Evolutionary conservation across 345 rosid genomes (phyloP), one percentile per base, ranked within the genome.

Genomic region (Aquilaria yunnanensis): DNA sequence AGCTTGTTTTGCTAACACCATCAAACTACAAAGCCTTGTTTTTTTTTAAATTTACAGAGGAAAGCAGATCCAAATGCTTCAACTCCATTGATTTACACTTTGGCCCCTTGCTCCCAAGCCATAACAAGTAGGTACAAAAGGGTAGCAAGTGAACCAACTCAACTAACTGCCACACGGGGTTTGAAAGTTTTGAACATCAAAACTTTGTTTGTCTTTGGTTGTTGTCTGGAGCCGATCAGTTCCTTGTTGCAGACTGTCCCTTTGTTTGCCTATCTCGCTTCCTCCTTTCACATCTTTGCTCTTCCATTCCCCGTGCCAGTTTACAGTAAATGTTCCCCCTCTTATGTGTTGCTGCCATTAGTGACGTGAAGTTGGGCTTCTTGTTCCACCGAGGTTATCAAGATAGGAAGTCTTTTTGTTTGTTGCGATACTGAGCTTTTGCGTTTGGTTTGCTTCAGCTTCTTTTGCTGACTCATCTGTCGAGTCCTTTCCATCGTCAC

Each of bases 361-460:
- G 70, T 84, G 85, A 49, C 88, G 83, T 12, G 84, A 64, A 0
- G 81, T 82, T 0, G 94, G 94, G 65, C 90, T 84, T 75, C 86
- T 76, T 58, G 75, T n/a, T 16, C 75, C 81, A 12, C 84, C 83
- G 59, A 79, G 32, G 61, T 32, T 72, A 11, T 87, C 88, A 54
- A 84, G 78, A 66, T 86, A 84, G 12, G 87, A 81, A 46, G 68
- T 14, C 62, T 66, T 86, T 71, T 67, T 80, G 68, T 51, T 63
- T 13, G 74, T 75, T 12, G 23, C 72, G 54, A 69, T 32, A 14
- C 51, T 62, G 1, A 72, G 60, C 58, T 86, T 82, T 6, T 75
- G 66, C 8, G 62, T 14, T 4, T 60, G 48, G 70, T 69, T 82
- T 45, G 51, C 60, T 1, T 73, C 71, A 16, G 14, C 67, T 5